phyloP scores from a whole-genome alignment of 2,329 filamentous ascomycete species.

The Fusarium stilboides region DNA sequence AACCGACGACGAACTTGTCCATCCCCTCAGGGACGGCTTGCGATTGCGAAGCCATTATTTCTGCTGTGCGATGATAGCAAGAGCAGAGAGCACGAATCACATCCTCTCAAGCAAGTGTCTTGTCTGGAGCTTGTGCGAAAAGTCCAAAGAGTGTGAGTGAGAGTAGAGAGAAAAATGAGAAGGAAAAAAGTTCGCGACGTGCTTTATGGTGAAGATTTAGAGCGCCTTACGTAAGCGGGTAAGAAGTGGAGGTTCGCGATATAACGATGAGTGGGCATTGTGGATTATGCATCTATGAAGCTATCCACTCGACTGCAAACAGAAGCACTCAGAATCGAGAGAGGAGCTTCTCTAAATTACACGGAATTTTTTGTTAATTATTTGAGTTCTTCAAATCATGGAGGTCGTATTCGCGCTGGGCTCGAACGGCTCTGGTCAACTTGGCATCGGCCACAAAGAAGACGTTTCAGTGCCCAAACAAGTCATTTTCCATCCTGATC shows the following conservation, averaged over 20 bases:
- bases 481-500: constrained; percentile 68
- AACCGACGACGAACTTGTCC: constrained; percentile 85
- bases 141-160: constrained; percentile 27
- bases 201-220: constrained; percentile 45
- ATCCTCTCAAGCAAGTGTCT: constrained; percentile 46
- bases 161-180: constrained; percentile 29
- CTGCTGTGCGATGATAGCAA: constrained; percentile 45
- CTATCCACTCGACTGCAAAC: constrained; percentile 26
- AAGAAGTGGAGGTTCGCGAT: constrained; percentile 27
- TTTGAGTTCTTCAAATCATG: constrained; percentile 53
- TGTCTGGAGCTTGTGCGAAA: constrained; percentile 30
- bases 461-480: constrained; percentile 78
- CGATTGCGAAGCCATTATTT: constrained; percentile 51
- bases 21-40: constrained; percentile 60
- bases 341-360: constrained; percentile 8
- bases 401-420: constrained; percentile 77
- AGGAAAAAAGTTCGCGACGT: constrained; percentile 47
- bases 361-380: constrained; percentile 17
- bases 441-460: constrained; percentile 79
- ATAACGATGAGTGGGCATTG: constrained; percentile 41
- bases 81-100: constrained; percentile 48
- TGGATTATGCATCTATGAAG: constrained; percentile 45
- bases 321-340: constrained; percentile 30
- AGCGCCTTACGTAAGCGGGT: constrained; percentile 41
- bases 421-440: constrained; percentile 83